Percentiles rank a stretch among this genome's conserved stretches.
These are phyloP conservation scores for Candolleomyces eurysporus DNA, from an alignment of 768 basidiomycete genomes.

Conservation along the genomic window DNA sequence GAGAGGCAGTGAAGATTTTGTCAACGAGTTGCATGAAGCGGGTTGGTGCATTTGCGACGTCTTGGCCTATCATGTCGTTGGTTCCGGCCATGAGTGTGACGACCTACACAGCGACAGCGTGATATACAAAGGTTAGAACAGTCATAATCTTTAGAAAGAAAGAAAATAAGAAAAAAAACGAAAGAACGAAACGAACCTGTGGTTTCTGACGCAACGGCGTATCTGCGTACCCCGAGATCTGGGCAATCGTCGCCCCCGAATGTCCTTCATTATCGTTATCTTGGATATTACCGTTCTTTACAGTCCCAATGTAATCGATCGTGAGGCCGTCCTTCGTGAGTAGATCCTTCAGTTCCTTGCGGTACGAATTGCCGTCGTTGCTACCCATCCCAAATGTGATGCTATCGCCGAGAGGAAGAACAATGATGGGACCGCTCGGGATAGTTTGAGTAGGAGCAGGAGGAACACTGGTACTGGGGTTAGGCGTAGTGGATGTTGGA, in stretches of 20 bases:
- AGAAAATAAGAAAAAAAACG: not conserved
- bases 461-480: conserved; percentile 4
- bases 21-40: conserved; percentile 10
- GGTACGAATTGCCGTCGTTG: conserved; percentile 9
- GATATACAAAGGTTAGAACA: too few relatives aligned
- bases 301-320: conserved; percentile 10
- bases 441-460: conserved; percentile 10
- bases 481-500: not conserved
- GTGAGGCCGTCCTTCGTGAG: not conserved
- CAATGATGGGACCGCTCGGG: conserved; percentile 1
- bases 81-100: conserved; percentile 8
- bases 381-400: conserved; percentile 8
- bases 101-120: not conserved
- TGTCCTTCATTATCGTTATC: conserved; percentile 7
- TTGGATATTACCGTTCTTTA: conserved; percentile 8
- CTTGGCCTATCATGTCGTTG: conserved; percentile 7
- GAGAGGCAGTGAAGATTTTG: conserved; percentile 11
- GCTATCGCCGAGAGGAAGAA: conserved; percentile 11
- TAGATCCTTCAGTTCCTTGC: conserved; percentile 7
- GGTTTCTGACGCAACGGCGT: conserved; percentile 3
- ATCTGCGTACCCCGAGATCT: conserved; percentile 9
- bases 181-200: not conserved
- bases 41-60: conserved; percentile 6
- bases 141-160: too few relatives aligned
- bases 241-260: conserved; percentile 2